Evolutionary conservation across 2,329 filamentous ascomycete species (phyloP).

Genomic region (Alternaria longipes): DNA sequence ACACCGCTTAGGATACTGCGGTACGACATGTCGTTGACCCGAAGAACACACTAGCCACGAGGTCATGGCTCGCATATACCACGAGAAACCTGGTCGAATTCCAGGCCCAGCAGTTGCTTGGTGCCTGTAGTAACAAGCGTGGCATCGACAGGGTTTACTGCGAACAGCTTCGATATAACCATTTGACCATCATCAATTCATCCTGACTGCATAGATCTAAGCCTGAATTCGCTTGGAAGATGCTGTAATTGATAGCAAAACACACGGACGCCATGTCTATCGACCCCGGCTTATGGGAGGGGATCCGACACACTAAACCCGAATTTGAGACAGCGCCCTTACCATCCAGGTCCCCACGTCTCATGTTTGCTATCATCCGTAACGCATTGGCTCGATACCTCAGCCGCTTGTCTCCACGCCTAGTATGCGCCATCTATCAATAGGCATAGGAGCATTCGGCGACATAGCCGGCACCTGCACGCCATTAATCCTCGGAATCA

Average conservation of each 20-base stretch:
- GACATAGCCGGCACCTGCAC: conserved; percentile 44
- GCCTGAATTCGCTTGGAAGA: conserved; percentile 35
- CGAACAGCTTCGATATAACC: conserved; percentile 23
- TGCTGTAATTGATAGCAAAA: conserved; percentile 49
- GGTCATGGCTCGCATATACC: conserved; percentile 6
- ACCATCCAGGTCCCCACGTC: conserved; percentile 45
- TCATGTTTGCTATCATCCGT: conserved; percentile 52
- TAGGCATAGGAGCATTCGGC: conserved; percentile 51
- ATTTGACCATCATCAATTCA: conserved; percentile 33
- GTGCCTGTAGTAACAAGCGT: conserved; percentile 10
- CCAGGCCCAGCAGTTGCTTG: conserved; percentile 1
- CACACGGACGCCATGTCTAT: conserved; percentile 40
- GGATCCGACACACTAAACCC: conserved; percentile 49
- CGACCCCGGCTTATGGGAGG: conserved; percentile 49
- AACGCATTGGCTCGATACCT: conserved; percentile 47
- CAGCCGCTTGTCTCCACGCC: conserved; percentile 43
- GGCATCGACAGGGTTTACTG: conserved; percentile 18
- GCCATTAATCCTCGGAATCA: conserved; percentile 48
- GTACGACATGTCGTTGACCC: conserved; percentile 8
- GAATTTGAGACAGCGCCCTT: conserved; percentile 51
- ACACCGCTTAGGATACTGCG: conserved; percentile 10
- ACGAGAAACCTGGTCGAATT: conserved; percentile 15
- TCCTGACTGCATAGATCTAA: conserved; percentile 33
- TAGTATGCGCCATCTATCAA: conserved; percentile 50
- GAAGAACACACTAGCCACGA: conserved; percentile 7